Evolutionary conservation across 768 basidiomycete species (phyloP), one percentile per base, ranked within the genome.

Genomic region (Hygrophoropsis aurantiaca): DNA sequence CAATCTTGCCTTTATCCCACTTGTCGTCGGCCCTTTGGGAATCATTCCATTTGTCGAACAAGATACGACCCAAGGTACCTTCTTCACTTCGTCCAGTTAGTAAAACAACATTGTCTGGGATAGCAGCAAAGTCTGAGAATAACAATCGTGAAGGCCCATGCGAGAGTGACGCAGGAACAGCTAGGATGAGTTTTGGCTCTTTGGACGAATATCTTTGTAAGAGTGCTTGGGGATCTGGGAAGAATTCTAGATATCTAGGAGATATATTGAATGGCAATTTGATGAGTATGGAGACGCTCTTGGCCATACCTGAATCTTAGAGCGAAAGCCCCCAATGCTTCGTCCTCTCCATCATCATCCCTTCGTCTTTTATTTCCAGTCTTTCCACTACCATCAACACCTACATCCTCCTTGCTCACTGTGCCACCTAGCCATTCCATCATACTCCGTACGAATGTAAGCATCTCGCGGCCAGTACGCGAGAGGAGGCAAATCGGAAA

Each of bases 351-450:
- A 30, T 87, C 85, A 4, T 87, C 84, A 42, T 85, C 84, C 52
- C 81, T 77, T 51, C 75, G 61, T 48, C 73, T 71, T 43, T 73
- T 71, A 34, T 78, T 74, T 32, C 78, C 74, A 16, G 74, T 75
- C 38, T 75, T 74, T 25, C 78, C 74, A 21, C 74, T 75, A 6
- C 79, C 82, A 24, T 89, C 87, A 61, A 89, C 90, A 2, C 90
- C 87, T 1, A 90, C 87, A 51, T 95, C 93, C 57, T 94, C 91
- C 59, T 92, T 92, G 57, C 85, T 90, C 44, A 97, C 84, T 11
- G 90, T 93, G 1, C 97, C 95, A 9, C 97, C 97, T 52, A 99
- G 82, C 93, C 94, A 98, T 63, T 98, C 97, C 81, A 97, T 95
- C 89, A 98, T 87, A 73, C 90, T 94, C 49, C 94, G 73, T 21